Evolutionary conservation across 495 filamentous ascomycete species (phyloP), one percentile per base, ranked within the genome.

Genomic region (Xylaria nigripes): DNA sequence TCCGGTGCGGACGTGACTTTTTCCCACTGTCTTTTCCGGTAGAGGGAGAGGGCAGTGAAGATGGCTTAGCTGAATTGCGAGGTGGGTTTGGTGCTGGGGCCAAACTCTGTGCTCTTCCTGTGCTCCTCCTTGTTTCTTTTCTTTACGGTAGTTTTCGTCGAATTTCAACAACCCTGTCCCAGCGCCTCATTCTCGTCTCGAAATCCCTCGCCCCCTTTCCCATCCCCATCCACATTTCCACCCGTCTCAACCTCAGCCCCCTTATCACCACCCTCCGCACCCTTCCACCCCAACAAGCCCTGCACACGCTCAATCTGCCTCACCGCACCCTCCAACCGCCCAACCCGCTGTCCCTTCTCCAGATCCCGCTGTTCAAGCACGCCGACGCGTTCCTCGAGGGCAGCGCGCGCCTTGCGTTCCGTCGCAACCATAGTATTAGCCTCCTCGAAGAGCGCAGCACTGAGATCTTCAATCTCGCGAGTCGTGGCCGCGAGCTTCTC

Each of bases 361-460:
- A 67, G 70, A 58, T 91, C 88, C 36, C 87, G 63, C 27, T 76
- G 69, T 69, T 91, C 86, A 32, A 92, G 68, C 58, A 85, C 75
- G 24, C 69, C 76, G 0, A 92, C 80, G 27, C 87, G 67, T 66
- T 89, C 85, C 67, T 95, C 90, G 27, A 97, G 74, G 67, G 78
- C 80, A 6, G 86, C 87, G 38, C 89, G 72, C 30, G 86, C 88
- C 65, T 85, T 82, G 43, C 93, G 76, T 75, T 97, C 93, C 61
- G 81, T 72, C 15, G 92, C 89, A 22, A 98, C 93, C 92, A 98
- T 97, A 75, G 95, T 88, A 62, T 97, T 97, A 16, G 93, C 93
- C 69, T 95, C 85, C 66, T 88, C 83, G 71, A 98, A 98, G 47
- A 98, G 73, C 58, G 84, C 81, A 43, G 83, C 86, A 30, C 82